phyloP scores from a whole-genome alignment of 257 asterid genomes.

The Linderniella brevidens region DNA sequence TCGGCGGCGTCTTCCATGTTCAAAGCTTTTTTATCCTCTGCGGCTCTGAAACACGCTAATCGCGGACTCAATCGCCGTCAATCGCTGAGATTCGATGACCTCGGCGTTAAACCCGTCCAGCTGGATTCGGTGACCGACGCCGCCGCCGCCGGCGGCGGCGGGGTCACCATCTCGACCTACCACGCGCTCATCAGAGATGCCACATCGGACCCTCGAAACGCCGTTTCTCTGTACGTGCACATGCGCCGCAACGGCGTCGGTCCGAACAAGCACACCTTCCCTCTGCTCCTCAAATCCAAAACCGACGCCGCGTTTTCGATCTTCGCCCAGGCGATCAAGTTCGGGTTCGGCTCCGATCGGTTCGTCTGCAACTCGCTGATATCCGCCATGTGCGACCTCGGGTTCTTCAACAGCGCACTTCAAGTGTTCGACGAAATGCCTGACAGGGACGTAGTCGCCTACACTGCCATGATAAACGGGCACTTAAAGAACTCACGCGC shows the following conservation, averaged over 20 bases:
- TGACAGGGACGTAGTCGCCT: conserved; percentile 23
- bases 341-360: conserved; percentile 30
- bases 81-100: too few relatives aligned
- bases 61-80: too few relatives aligned
- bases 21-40: too few relatives aligned
- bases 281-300: conserved; percentile 34
- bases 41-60: too few relatives aligned
- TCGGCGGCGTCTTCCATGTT: too few relatives aligned
- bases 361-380: conserved; percentile 31
- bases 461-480: conserved; percentile 35
- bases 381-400: conserved; percentile 11
- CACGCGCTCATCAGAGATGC: conserved; percentile 26
- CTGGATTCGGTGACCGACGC: conserved; percentile 1
- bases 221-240: conserved; percentile 14
- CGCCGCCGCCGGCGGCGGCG: conserved; percentile 12
- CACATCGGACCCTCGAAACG: conserved; percentile 16
- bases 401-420: conserved; percentile 15
- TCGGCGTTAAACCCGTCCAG: too few relatives aligned
- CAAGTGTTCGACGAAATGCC: conserved; percentile 35
- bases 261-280: conserved; percentile 47
- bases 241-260: conserved; percentile 23
- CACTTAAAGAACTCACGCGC: conserved; percentile 16
- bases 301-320: conserved; percentile 18
- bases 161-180: conserved; percentile 18
- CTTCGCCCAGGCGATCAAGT: conserved; percentile 20